phyloP scores from a whole-genome alignment of 2,329 filamentous ascomycete genomes.

The Simplicillium aogashimaense region DNA sequence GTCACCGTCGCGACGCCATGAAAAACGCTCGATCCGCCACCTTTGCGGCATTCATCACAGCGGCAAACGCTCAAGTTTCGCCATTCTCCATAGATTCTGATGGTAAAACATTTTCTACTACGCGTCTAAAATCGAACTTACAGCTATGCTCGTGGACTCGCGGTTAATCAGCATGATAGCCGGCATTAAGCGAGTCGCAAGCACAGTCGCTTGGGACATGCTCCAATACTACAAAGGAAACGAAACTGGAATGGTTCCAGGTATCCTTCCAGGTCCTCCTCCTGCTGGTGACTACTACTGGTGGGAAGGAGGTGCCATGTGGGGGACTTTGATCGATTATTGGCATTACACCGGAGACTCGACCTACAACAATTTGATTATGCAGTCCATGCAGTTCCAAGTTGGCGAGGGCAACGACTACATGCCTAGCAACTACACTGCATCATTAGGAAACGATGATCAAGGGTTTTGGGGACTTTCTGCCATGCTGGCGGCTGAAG shows the following conservation, averaged over 20 bases:
- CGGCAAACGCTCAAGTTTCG: neutral
- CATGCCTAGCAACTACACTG: constrained; percentile 48
- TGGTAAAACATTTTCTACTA: neutral
- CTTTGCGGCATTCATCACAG: too few relatives aligned
- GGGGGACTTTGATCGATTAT: constrained; percentile 56
- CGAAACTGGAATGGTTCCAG: constrained; percentile 3
- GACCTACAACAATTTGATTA: constrained; percentile 45
- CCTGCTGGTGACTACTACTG: constrained; percentile 47
- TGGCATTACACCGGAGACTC: constrained; percentile 53
- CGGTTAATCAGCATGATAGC: constrained; percentile 11
- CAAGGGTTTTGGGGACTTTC: constrained; percentile 70
- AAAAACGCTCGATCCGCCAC: too few relatives aligned
- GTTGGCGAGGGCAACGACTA: constrained; percentile 41
- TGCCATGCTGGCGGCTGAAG: constrained; percentile 62
- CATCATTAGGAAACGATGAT: constrained; percentile 52
- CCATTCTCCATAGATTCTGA: neutral
- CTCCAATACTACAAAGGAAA: constrained; percentile 7
- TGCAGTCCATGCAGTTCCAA: constrained; percentile 45
- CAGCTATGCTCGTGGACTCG: too few relatives aligned
- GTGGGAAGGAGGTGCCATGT: constrained; percentile 59
- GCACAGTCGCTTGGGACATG: constrained; percentile 5
- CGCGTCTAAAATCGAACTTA: constrained; percentile 2
- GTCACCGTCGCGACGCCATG: too few relatives aligned
- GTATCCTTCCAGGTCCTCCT: constrained; percentile 31
- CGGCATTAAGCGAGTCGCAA: constrained; percentile 4